Evolutionary conservation across 345 rosid species (phyloP).

Genomic region (Lumnitzera littorea): DNA sequence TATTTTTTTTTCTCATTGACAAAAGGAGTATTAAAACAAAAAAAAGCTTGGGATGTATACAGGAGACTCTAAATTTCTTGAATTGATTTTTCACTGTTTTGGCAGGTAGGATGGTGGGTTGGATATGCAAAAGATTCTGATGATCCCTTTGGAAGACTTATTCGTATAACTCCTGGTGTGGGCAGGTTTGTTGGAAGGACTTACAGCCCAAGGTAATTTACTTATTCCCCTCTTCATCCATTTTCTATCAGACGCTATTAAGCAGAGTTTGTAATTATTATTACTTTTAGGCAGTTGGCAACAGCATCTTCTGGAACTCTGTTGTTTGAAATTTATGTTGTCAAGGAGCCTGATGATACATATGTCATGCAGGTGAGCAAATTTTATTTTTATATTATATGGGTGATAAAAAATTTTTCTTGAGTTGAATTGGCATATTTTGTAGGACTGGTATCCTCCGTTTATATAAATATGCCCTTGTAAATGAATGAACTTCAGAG

Average conservation of each 20-base stretch:
- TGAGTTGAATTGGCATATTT: no score
- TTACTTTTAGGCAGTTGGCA: slow-evolving; percentile 63
- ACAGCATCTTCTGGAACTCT: slow-evolving; percentile 81
- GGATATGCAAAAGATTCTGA: slow-evolving; percentile 71
- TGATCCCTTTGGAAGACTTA: slow-evolving; percentile 80
- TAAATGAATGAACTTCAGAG: no score
- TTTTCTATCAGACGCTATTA: slow-evolving; percentile 6
- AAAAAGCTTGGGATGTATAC: no score
- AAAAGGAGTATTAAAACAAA: no score
- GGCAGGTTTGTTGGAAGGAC: slow-evolving; percentile 89
- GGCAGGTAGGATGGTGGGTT: slow-evolving; percentile 99
- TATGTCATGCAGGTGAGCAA: slow-evolving; percentile 71
- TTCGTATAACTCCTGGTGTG: slow-evolving; percentile 72
- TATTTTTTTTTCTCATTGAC: no score
- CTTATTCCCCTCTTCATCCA: slow-evolving; percentile 5
- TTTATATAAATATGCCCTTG: no score
- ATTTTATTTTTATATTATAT: no score
- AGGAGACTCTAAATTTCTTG: no score
- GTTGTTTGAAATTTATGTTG: slow-evolving; percentile 88
- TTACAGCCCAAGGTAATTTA: slow-evolving; percentile 67
- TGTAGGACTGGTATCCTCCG: no score
- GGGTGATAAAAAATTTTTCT: no score
- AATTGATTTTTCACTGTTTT: slow-evolving; percentile 13
- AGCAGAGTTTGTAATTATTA: slow-evolving; percentile 10
- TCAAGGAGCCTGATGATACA: slow-evolving; percentile 53